Evolutionary conservation across 768 basidiomycete genomes (phyloP).

Genomic region (Tricholoma terreum): DNA sequence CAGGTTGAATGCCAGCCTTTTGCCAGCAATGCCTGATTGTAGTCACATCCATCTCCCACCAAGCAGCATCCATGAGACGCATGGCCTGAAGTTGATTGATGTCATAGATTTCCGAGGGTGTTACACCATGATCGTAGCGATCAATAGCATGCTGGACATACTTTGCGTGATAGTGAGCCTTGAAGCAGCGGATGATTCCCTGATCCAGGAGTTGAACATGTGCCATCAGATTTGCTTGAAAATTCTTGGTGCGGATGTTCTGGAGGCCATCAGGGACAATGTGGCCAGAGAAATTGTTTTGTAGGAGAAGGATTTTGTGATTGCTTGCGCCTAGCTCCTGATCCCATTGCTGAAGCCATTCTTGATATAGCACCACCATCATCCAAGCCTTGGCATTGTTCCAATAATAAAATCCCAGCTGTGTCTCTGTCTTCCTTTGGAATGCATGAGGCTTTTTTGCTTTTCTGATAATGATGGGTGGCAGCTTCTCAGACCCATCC

Average conservation of each 20-base stretch:
- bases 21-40: not conserved
- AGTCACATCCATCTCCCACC: not conserved
- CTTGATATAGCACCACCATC: not conserved
- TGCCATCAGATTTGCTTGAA: constrained; percentile 16
- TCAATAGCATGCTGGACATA: constrained; percentile 22
- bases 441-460: constrained; percentile 1
- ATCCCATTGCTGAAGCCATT: constrained; percentile 1
- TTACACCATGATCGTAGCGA: constrained; percentile 17
- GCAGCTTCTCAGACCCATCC: not conserved
- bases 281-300: constrained; percentile 19
- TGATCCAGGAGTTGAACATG: not conserved
- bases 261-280: constrained; percentile 5
- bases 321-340: constrained; percentile 4
- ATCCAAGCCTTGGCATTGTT: constrained; percentile 7
- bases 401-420: not conserved
- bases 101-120: not conserved
- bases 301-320: constrained; percentile 17
- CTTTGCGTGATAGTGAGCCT: constrained; percentile 9
- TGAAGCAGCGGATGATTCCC: not conserved
- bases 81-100: constrained; percentile 33
- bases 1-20: not conserved
- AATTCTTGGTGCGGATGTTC: constrained; percentile 11
- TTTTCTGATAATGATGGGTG: not conserved
- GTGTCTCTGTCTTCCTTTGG: not conserved
- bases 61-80: constrained; percentile 19